These are phyloP conservation scores for Populus pruinosa DNA, from an alignment of 345 rosid genomes.

Conservation along the genomic window DNA sequence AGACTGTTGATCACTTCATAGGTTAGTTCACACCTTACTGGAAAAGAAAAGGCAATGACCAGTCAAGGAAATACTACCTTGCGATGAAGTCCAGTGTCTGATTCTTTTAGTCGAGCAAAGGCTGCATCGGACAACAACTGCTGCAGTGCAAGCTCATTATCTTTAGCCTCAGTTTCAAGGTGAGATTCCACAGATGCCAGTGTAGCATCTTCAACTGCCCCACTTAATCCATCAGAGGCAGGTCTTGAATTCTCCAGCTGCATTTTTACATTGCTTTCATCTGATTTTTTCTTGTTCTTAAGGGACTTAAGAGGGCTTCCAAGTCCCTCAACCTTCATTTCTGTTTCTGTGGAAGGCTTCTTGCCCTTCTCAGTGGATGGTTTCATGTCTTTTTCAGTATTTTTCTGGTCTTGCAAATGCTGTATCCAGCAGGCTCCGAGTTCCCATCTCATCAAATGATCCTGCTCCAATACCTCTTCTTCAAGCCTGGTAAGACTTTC, in stretches of 20 bases:
- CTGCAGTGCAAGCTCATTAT: constrained; percentile 55
- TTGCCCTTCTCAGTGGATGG: constrained; percentile 56
- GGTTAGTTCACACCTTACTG: constrained; percentile 26
- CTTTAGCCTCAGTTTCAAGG: constrained; percentile 45
- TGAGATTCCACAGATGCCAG: constrained; percentile 47
- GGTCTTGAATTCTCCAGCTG: constrained; percentile 39
- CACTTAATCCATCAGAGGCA: constrained; percentile 32
- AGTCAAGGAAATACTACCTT: constrained; percentile 47
- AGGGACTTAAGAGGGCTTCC: constrained; percentile 91
- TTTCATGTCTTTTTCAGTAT: constrained; percentile 80
- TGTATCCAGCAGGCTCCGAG: constrained; percentile 99
- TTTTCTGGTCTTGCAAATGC: constrained; percentile 90
- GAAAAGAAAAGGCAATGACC: constrained; percentile 13
- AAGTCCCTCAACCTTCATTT: constrained; percentile 95
- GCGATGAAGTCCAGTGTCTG: constrained; percentile 88
- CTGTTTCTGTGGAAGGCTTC: constrained; percentile 33
- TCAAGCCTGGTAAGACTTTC: constrained; percentile 83
- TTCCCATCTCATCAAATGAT: constrained; percentile 87
- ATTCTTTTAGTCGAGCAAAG: constrained; percentile 70
- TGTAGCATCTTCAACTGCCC: constrained; percentile 37
- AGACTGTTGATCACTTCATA: constrained; percentile 50
- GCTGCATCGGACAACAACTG: constrained; percentile 69
- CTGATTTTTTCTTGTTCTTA: constrained; percentile 70
- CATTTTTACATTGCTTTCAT: constrained; percentile 37
- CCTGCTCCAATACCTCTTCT: constrained; percentile 47